Conservation (phyloP, 2,329 filamentous ascomycete species). For the Pestalotiopsis sp. region DNA sequence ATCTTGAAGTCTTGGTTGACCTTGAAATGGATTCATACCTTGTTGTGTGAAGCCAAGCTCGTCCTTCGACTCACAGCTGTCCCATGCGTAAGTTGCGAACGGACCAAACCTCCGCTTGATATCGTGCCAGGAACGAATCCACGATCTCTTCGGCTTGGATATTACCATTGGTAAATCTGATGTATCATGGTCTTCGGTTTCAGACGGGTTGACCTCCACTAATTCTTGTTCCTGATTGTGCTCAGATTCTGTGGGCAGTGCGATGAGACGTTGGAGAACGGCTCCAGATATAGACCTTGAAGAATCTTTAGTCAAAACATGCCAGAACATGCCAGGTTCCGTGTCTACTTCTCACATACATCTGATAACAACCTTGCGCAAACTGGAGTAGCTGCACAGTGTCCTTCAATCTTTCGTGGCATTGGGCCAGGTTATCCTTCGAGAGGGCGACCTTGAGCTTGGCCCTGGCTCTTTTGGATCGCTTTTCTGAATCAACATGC, state of each 20-base stretch:
- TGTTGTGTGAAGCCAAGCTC: neutral
- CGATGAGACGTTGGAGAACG: neutral
- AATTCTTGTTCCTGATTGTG: neutral
- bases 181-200: neutral
- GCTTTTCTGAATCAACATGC: neutral
- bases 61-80: neutral
- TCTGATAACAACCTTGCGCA: neutral
- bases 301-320: too few species aligned
- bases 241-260: neutral
- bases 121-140: neutral
- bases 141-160: neutral
- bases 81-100: neutral
- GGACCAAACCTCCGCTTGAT: neutral
- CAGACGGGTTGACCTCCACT: neutral
- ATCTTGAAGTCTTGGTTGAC: neutral
- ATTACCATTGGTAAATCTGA: neutral
- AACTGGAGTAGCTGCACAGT: neutral
- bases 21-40: neutral
- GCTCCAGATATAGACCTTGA: neutral
- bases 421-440: neutral
- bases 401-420: neutral
- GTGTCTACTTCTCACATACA: too few species aligned
- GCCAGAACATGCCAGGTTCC: too few species aligned
- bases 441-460: neutral
- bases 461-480: neutral